phyloP scores from a whole-genome alignment of 2,329 filamentous ascomycete genomes.

The Fusarium fracticaudum region DNA sequence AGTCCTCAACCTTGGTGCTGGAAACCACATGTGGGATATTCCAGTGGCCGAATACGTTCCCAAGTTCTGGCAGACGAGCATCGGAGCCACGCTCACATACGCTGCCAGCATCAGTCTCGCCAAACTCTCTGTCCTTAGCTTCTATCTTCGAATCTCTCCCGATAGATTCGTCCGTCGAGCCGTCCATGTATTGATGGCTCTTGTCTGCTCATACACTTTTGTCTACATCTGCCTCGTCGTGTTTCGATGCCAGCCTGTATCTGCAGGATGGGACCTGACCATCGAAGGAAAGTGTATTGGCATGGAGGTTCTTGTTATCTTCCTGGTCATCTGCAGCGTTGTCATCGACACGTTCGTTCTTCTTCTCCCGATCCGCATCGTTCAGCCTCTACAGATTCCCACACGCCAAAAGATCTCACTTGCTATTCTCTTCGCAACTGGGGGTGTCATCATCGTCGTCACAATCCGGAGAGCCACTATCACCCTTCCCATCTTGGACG shows the following conservation, averaged over 20 bases:
- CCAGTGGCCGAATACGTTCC: constrained; percentile 31
- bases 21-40: constrained; percentile 46
- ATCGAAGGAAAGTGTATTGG: constrained; percentile 52
- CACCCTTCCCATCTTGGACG: constrained; percentile 36
- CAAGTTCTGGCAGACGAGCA: constrained; percentile 42
- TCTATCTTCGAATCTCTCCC: constrained; percentile 55
- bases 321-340: constrained; percentile 51
- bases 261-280: constrained; percentile 54
- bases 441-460: constrained; percentile 43
- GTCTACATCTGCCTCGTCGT: constrained; percentile 52
- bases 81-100: constrained; percentile 54
- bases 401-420: constrained; percentile 61
- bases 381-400: constrained; percentile 58
- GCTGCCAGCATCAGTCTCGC: constrained; percentile 51
- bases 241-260: constrained; percentile 54
- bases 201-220: constrained; percentile 54
- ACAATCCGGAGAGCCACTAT: constrained; percentile 44
- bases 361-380: constrained; percentile 54
- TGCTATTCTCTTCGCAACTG: constrained; percentile 53
- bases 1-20: constrained; percentile 42
- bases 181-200: constrained; percentile 42
- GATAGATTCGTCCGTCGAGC: constrained; percentile 33
- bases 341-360: constrained; percentile 58
- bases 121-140: constrained; percentile 57
- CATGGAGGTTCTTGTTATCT: constrained; percentile 45